Evolutionary conservation across 106 monocot species (phyloP).

Genomic region (Amphibolis antarctica): DNA sequence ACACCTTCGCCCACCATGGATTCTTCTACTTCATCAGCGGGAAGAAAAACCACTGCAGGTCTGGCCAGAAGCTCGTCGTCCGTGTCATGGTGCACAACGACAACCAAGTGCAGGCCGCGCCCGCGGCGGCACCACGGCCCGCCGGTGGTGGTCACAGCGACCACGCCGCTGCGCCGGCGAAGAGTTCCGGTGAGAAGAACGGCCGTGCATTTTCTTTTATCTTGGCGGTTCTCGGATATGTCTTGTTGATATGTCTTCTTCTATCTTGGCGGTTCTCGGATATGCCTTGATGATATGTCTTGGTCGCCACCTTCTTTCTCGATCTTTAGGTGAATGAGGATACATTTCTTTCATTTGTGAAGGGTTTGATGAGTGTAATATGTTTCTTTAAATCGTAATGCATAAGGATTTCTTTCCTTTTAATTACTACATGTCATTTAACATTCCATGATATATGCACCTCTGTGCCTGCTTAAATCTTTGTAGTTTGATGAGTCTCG

Average conservation of each 20-base stretch:
- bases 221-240: background rate
- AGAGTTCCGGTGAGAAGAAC: background rate
- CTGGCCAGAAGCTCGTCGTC: conserved; percentile 49
- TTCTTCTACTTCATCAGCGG: conserved; percentile 83
- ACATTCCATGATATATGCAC: too few species aligned
- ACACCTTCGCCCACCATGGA: conserved; percentile 40
- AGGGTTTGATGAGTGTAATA: too few species aligned
- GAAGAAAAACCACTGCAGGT: conserved; percentile 32
- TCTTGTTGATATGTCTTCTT: background rate
- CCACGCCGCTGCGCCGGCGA: background rate
- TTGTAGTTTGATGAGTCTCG: too few species aligned
- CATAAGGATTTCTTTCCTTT: too few species aligned
- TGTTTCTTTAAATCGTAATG: too few species aligned
- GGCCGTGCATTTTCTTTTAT: background rate
- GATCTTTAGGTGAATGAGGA: too few species aligned
- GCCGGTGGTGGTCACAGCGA: background rate
- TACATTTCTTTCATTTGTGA: too few species aligned
- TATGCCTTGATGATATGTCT: too few species aligned
- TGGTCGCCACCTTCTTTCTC: too few species aligned
- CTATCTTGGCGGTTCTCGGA: background rate
- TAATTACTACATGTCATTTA: too few species aligned
- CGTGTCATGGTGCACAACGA: conserved; percentile 51
- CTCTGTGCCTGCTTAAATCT: too few species aligned
- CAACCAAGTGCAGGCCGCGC: background rate
- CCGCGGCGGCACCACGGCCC: background rate